Conservation (phyloP, 2,329 filamentous ascomycete genomes). For the Decorospora gaudefroyi region DNA sequence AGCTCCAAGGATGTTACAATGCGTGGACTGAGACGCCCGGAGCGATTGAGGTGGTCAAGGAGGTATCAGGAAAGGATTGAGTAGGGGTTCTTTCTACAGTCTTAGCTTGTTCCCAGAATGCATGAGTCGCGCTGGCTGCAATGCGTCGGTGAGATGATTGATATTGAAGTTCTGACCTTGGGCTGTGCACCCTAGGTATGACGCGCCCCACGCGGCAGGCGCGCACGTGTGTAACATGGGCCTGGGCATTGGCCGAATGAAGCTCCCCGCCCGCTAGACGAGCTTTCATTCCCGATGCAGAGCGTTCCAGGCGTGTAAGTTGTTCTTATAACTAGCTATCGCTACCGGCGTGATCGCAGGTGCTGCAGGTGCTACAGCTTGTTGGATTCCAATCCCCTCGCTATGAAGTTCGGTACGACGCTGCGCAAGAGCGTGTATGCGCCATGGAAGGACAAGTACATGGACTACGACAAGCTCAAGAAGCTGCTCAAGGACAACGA, state of each 20-base stretch:
- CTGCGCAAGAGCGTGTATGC: conserved; percentile 77
- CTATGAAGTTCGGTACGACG: conserved; percentile 95
- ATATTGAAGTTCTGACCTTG: no score
- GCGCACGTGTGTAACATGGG: conserved; percentile 14
- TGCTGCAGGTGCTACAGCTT: conserved; percentile 9
- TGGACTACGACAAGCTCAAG: conserved; percentile 95
- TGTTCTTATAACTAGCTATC: conserved; percentile 1
- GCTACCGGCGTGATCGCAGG: conserved; percentile 16
- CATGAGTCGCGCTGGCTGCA: no score
- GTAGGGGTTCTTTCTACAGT: not conserved
- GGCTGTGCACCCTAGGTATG: conserved; percentile 16
- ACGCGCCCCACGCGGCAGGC: conserved; percentile 11
- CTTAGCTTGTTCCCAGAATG: no score
- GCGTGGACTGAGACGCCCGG: conserved; percentile 37
- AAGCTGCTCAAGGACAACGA: conserved; percentile 74
- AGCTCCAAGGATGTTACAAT: conserved; percentile 28
- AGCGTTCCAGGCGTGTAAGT: conserved; percentile 13
- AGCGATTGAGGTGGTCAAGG: conserved; percentile 27
- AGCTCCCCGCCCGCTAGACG: conserved; percentile 13
- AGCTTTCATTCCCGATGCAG: conserved; percentile 13
- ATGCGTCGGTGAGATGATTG: no score
- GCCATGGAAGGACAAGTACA: conserved; percentile 92
- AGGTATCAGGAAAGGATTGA: not conserved
- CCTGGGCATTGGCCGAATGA: conserved; percentile 15
- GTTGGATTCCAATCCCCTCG: not conserved